Evolutionary conservation across 805 yeast genomes (phyloP), one percentile per base, ranked within the genome.

Genomic region (Candida verbasci): DNA sequence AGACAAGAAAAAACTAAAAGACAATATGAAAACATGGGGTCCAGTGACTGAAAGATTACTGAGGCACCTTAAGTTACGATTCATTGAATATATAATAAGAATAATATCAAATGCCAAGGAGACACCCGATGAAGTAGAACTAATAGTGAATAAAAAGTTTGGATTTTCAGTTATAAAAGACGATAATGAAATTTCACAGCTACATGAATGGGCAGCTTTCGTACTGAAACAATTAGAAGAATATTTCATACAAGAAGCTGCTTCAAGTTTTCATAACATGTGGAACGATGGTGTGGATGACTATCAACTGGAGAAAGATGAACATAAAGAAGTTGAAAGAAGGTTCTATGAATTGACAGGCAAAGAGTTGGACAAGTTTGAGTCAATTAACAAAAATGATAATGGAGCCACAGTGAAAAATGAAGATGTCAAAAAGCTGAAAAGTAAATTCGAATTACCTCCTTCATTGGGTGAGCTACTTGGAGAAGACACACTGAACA

Each of bases 11-110:
- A 48, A 50, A 28, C 53, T 60, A 33, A 53, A 53, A 24, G 34
- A 49, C 1, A 35, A 54, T 3, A 38, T 60, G 16, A 33, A 56
- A 35, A 32, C 62, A 6, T 62, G 59, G 43, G 30, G 35, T 21
- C 69, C 69, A 4, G 41, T 62, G 21, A 38, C 62, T 20, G 59
- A 56, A 8, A 60, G 49, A 21, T 42, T 59, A 29, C 61, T 62
- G 2, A 17, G 35, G 6, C 35, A 39, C 6, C 48, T 51, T 32
- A 49, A 51, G 31, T 11, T 44, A 4, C 33, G 41, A 16, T 33
- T 54, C 2, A 35, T 44, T 6, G 22, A 31, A 8, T 17, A 18
- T 11, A 39, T 48, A 9, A 9, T 43, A 11, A 26, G 10, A 6
- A 12, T 14, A 45, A 24, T 46, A 43, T 6, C 49, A 14, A 15